phyloP scores from a whole-genome alignment of 73 alveolate genomes.

The Paramecium tetraurelia region DNA sequence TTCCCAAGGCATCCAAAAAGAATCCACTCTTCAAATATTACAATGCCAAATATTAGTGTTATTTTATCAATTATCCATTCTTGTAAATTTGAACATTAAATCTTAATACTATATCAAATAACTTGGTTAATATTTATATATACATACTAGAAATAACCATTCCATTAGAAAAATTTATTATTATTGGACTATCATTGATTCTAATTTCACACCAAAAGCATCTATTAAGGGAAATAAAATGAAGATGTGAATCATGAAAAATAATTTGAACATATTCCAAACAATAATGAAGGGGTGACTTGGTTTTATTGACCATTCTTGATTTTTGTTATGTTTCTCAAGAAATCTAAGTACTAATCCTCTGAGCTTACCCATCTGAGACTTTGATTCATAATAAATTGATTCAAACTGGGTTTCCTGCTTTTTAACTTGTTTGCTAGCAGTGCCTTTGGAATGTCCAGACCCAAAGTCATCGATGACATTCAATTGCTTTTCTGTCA shows the following conservation, averaged over 20 bases:
- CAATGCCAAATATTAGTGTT: neutral
- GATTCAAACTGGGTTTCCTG: neutral
- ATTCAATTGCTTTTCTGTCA: neutral
- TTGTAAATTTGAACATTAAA: neutral
- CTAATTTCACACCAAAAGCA: neutral
- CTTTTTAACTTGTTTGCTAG: neutral
- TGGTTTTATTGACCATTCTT: neutral
- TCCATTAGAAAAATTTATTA: neutral
- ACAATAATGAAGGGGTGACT: neutral
- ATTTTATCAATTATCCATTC: neutral
- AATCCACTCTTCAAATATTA: slow-evolving; percentile 13
- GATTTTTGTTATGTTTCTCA: neutral
- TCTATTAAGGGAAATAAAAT: neutral
- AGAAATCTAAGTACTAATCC: neutral
- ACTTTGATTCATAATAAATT: neutral
- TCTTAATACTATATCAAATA: neutral
- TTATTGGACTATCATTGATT: neutral
- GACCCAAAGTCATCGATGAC: neutral
- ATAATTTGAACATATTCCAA: slow-evolving; percentile 16
- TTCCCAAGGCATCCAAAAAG: neutral
- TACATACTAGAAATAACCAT: slow-evolving; percentile 18
- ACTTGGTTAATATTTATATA: neutral
- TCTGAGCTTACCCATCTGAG: neutral
- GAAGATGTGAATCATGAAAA: slow-evolving; percentile 18
- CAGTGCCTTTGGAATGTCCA: neutral